A percentile compares a stretch with the other conserved stretches of the same genome.
Conservation (phyloP, 805 yeast species). For the Metschnikowia corniflorae region DNA sequence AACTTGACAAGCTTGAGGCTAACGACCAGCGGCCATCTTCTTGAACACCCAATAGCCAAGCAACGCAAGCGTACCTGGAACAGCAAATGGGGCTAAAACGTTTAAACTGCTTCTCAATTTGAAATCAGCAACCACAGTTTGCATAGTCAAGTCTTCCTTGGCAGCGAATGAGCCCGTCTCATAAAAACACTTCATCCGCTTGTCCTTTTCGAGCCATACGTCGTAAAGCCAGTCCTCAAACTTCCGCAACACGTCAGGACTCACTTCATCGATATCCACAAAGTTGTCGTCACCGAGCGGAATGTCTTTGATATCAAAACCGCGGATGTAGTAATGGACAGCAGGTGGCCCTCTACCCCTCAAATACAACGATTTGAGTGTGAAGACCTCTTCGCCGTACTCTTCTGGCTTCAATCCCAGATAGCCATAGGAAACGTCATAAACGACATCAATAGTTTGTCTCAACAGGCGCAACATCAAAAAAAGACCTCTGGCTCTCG, state of each 20-base stretch:
- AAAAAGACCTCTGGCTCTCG: slow-evolving; percentile 77
- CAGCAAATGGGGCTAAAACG: slow-evolving; percentile 10
- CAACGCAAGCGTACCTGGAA: slow-evolving; percentile 6
- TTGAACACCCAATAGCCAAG: slow-evolving; percentile 4
- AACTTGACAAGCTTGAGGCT: too few species aligned
- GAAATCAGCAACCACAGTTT: slow-evolving; percentile 16
- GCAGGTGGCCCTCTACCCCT: slow-evolving; percentile 68
- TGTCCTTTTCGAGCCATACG: slow-evolving; percentile 79
- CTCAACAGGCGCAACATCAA: slow-evolving; percentile 56
- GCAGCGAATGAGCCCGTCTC: slow-evolving; percentile 49
- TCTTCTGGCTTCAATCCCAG: slow-evolving; percentile 59
- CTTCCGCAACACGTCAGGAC: slow-evolving; percentile 37
- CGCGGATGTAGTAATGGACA: slow-evolving; percentile 63
- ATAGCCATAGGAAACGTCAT: slow-evolving; percentile 84
- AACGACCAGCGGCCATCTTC: too few species aligned
- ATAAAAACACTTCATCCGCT: slow-evolving; percentile 59
- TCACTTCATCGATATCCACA: slow-evolving; percentile 43
- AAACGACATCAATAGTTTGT: slow-evolving; percentile 53
- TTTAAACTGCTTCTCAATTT: slow-evolving; percentile 13
- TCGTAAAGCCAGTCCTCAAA: slow-evolving; percentile 75
- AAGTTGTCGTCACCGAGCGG: slow-evolving; percentile 46
- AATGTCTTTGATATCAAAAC: slow-evolving; percentile 54
- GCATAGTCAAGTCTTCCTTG: slow-evolving; percentile 24
- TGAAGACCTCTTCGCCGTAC: slow-evolving; percentile 75
- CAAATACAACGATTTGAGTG: slow-evolving; percentile 60